Base-by-base conservation (phyloP, 768 basidiomycete genomes). In the Leccinellum albellum region DNA sequence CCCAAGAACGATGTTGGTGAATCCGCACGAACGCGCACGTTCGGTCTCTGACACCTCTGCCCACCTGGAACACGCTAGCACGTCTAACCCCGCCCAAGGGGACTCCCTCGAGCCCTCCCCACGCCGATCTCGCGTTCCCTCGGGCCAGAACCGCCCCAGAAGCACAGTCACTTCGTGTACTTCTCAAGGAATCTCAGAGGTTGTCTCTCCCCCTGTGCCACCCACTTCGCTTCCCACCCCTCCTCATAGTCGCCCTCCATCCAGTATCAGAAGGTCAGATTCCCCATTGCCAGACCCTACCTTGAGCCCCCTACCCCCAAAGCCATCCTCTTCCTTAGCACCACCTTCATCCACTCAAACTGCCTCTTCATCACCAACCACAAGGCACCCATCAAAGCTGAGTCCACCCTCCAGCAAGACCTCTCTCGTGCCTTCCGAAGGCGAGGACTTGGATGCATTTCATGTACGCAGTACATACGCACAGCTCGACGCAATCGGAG, bases 401-500 rank as follows among this genome's bases (percentile, higher is more conserved):
- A 76, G 74, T 54, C 62, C 70, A 6, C 74, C 74, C 2, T 74
- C 77, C 14, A 86, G 84, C 68, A 80, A 81, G 57, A 72, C 75
- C 13, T 90, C 89, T 6, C 76, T 88, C 17, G 81, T 81, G 1
- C 88, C 86, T 1, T 87, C 87, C 6, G 86, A 86, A 62, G 88
- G 87, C 26, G 91, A 94, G 70, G 91, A 94, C 64, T 67, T 83
- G 55, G 91, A 94, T 68, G 82, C 87, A 7, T 89, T 89, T 64
- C 87, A 91, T 70, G 88, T 95, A 7, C 82, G 92, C 40, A 87
- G 80, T 58, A 92, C 91, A 1, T 95, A 98, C 68, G 96, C 94
- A 0, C 83, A 90, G 60, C 79, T 98, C n/a, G 93, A 98, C 50
- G 75, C 82, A 10, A 82, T 82, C 44, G 96, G 96, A n/a, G 95